These are phyloP conservation scores for Pseudopediastrum boryanum DNA, from an alignment of 139 green algal species.

Conservation along the genomic window DNA sequence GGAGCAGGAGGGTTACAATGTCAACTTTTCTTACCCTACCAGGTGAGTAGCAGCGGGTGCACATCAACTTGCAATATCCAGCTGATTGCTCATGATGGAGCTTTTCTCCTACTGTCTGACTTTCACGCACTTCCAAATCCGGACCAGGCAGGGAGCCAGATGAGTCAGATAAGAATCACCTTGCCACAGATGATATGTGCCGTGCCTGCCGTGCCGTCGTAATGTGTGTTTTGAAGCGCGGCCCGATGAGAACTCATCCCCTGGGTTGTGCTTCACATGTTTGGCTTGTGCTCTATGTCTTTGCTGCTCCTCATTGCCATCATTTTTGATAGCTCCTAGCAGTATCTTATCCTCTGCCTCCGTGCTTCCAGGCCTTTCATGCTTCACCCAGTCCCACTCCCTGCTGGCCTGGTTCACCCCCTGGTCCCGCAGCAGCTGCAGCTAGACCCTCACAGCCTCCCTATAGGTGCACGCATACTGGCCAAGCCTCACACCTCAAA, in stretches of 20 bases:
- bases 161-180: too few species aligned
- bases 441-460: not conserved
- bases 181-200: not conserved
- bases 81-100: not conserved
- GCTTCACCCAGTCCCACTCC: conserved; percentile 15
- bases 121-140: not conserved
- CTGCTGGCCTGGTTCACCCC: not conserved
- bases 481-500: not conserved
- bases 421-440: conserved; percentile 4
- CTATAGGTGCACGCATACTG: conserved; percentile 13
- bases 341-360: too few species aligned
- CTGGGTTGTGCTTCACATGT: not conserved
- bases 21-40: conserved; percentile 1
- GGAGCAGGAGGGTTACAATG: too few species aligned
- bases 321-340: too few species aligned
- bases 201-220: not conserved
- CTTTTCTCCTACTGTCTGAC: not conserved
- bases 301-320: not conserved
- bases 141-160: not conserved
- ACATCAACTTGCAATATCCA: not conserved
- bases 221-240: not conserved
- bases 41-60: not conserved
- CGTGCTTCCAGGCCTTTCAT: conserved; percentile 12
- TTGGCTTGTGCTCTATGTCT: not conserved
- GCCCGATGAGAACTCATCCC: not conserved